Evolutionary conservation across 352 stramenopile genomes (phyloP).

Genomic region (Aphanomyces cochlioides): DNA sequence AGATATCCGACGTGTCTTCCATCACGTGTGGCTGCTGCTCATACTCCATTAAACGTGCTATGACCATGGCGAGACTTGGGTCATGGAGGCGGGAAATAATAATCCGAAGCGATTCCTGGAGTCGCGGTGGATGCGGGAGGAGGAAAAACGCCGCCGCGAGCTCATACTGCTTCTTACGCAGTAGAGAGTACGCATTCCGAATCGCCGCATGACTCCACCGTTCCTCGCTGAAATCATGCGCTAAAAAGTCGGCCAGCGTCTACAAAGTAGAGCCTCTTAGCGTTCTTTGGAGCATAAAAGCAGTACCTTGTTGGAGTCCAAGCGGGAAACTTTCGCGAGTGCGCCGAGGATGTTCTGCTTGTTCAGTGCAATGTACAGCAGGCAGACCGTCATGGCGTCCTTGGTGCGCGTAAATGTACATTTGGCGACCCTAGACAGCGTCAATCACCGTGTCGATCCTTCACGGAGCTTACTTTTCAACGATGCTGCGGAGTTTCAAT

Average conservation of each 20-base stretch:
- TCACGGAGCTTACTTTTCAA: slow-evolving; percentile 49
- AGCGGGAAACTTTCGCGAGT: slow-evolving; percentile 69
- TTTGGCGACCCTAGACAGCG: slow-evolving; percentile 54
- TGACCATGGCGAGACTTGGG: slow-evolving; percentile 83
- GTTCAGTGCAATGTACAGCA: slow-evolving; percentile 73
- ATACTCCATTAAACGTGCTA: slow-evolving; percentile 86
- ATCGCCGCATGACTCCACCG: slow-evolving; percentile 84
- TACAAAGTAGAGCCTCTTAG: slow-evolving; percentile 28
- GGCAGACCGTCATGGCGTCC: slow-evolving; percentile 67
- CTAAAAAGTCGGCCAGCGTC: slow-evolving; percentile 69
- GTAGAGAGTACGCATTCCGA: slow-evolving; percentile 93
- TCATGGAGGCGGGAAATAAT: slow-evolving; percentile 85
- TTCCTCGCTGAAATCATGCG: slow-evolving; percentile 79
- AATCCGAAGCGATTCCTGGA: slow-evolving; percentile 90
- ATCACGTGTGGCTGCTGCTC: not conserved
- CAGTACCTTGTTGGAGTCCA: slow-evolving; percentile 63
- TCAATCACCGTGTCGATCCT: not conserved
- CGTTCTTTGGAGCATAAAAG: not conserved
- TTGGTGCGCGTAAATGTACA: slow-evolving; percentile 57
- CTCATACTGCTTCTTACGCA: slow-evolving; percentile 91
- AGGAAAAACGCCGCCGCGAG: slow-evolving; percentile 91
- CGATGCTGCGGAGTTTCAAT: slow-evolving; percentile 55
- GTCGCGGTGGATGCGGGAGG: slow-evolving; percentile 86
- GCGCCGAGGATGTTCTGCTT: slow-evolving; percentile 74
- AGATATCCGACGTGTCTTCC: slow-evolving; percentile 46